phyloP scores from a whole-genome alignment of 441 rosid species.

The Populus hybrid region DNA sequence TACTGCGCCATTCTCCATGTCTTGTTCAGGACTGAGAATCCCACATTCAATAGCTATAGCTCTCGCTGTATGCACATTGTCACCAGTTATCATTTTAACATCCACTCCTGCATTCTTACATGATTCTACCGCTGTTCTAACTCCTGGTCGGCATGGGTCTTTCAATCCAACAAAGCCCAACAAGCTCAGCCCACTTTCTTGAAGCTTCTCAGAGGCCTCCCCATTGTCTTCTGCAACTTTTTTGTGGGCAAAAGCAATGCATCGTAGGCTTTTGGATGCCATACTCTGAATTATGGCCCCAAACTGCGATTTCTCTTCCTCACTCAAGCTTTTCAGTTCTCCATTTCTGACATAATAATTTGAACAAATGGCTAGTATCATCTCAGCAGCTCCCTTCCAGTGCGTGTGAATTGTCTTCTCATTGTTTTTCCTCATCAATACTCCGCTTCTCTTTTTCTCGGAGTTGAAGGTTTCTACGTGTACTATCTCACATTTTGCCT shows the following conservation, averaged over 20 bases:
- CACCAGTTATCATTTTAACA: conserved; percentile 45
- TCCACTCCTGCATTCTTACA: conserved; percentile 15
- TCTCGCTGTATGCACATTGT: conserved; percentile 41
- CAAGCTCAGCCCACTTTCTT: conserved; percentile 30
- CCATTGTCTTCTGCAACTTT: conserved; percentile 7
- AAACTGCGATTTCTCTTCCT: conserved; percentile 22
- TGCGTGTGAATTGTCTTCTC: conserved; percentile 26
- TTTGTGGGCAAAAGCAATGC: conserved; percentile 44
- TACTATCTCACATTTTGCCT: conserved; percentile 19
- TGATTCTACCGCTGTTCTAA: conserved; percentile 29
- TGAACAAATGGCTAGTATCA: conserved; percentile 27
- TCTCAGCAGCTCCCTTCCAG: conserved; percentile 62
- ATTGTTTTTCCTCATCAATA: conserved; percentile 23
- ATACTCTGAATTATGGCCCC: conserved; percentile 23
- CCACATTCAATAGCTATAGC: conserved; percentile 51
- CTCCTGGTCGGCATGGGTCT: conserved; percentile 46
- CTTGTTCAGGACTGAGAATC: conserved; percentile 25
- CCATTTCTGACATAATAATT: conserved; percentile 21
- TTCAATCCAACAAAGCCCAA: conserved; percentile 42
- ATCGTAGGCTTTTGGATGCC: conserved; percentile 45
- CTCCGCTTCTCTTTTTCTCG: conserved; percentile 35
- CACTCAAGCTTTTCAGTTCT: conserved; percentile 8
- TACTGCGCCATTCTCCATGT: conserved; percentile 16
- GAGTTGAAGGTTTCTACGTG: conserved; percentile 53
- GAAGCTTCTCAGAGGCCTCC: conserved; percentile 12